Percentiles rank a stretch among this genome's conserved stretches.
phyloP scores from a whole-genome alignment of 2,329 filamentous ascomycete genomes.

The Zymoseptoria tritici region DNA sequence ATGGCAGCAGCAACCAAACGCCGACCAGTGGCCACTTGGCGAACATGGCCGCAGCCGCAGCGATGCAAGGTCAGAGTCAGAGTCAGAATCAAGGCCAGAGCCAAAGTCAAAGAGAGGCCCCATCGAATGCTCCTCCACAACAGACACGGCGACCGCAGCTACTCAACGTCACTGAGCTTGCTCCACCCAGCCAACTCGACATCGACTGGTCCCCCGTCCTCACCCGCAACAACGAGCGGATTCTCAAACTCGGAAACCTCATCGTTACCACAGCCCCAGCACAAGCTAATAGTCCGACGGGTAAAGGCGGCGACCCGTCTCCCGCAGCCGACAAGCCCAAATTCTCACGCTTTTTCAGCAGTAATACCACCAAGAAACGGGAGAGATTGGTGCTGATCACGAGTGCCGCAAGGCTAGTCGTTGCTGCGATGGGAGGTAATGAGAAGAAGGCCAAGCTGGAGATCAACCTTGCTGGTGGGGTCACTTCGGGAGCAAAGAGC shows the following conservation, averaged over 20 bases:
- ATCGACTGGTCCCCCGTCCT: constrained; percentile 98
- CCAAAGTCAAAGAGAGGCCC: neutral
- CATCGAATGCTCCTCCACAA: neutral
- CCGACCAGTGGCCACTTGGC: constrained; percentile 6
- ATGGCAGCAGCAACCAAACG: constrained; percentile 15
- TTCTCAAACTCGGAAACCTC: constrained; percentile 86
- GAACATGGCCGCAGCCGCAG: constrained; percentile 16
- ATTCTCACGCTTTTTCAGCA: constrained; percentile 86
- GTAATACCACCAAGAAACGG: constrained; percentile 83
- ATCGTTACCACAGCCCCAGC: constrained; percentile 69
- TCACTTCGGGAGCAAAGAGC: constrained; percentile 58
- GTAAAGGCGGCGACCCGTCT: constrained; percentile 61
- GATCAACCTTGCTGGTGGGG: constrained; percentile 71
- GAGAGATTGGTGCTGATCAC: constrained; percentile 93
- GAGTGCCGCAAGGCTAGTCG: constrained; percentile 77
- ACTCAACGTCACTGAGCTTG: constrained; percentile 85
- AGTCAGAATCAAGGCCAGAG: constrained; percentile 21
- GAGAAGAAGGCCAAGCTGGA: constrained; percentile 95
- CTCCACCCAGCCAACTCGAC: constrained; percentile 91
- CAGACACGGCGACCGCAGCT: constrained; percentile 51
- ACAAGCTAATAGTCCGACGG: constrained; percentile 64
- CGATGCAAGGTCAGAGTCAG: constrained; percentile 4
- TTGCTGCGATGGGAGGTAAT: constrained; percentile 85
- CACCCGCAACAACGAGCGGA: constrained; percentile 83
- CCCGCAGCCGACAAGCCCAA: constrained; percentile 57